Evolutionary conservation across 2,329 filamentous ascomycete genomes (phyloP).

Genomic region (Microcyclospora pomicola): DNA sequence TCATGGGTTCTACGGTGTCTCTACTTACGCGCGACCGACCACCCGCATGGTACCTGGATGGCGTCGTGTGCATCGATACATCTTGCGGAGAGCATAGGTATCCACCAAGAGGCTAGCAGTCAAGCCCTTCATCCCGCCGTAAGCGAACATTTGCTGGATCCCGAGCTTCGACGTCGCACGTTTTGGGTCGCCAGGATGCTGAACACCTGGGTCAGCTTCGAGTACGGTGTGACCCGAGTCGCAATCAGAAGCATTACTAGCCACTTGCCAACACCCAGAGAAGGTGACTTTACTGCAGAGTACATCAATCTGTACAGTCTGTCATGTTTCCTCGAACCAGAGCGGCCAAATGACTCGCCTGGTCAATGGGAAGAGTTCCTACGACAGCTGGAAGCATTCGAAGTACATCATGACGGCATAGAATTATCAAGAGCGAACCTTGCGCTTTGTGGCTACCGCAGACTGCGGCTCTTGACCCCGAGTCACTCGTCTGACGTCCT

Average conservation of each 20-base stretch:
- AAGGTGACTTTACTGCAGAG: constrained; percentile 33
- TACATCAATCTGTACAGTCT: constrained; percentile 40
- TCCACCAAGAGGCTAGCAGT: constrained; percentile 29
- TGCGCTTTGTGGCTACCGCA: constrained; percentile 41
- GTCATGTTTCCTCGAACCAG: constrained; percentile 41
- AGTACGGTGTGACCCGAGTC: constrained; percentile 42
- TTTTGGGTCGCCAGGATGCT: constrained; percentile 42
- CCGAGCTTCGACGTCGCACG: constrained; percentile 17
- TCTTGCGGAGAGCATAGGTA: constrained; percentile 40
- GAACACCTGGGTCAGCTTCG: constrained; percentile 47
- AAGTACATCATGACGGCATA: constrained; percentile 19
- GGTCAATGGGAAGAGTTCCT: constrained; percentile 22
- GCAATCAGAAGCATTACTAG: constrained; percentile 34
- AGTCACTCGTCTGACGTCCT: constrained; percentile 31
- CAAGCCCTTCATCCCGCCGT: constrained; percentile 14
- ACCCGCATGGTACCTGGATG: constrained; percentile 43
- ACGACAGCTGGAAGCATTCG: constrained; percentile 17
- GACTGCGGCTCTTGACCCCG: constrained; percentile 38
- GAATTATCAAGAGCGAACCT: constrained; percentile 39
- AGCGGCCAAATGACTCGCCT: constrained; percentile 17
- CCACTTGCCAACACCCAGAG: constrained; percentile 25
- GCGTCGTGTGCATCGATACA: constrained; percentile 46
- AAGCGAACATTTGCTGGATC: constrained; percentile 10
- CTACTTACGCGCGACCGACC: constrained; percentile 40
- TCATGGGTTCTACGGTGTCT: constrained; percentile 41